phyloP scores from a whole-genome alignment of 2,329 filamentous ascomycete species.

The Aspergillus sp. region DNA sequence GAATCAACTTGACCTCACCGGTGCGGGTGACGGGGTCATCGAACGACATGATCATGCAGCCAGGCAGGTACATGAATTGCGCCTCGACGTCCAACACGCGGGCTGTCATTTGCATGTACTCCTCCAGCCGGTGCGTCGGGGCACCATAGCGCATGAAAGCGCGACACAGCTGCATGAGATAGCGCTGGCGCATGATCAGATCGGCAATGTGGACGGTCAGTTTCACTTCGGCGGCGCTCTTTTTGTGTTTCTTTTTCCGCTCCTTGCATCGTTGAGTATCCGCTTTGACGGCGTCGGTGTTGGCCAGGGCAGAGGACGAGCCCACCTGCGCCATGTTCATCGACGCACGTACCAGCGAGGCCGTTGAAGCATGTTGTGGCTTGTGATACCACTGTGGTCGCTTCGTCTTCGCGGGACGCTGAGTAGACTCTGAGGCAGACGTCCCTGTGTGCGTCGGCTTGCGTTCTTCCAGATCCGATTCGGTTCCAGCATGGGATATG shows the following conservation, averaged over 20 bases:
- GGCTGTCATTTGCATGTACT: conserved; percentile 86
- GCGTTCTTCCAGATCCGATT: background rate
- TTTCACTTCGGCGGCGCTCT: conserved; percentile 29
- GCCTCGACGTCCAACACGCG: conserved; percentile 81
- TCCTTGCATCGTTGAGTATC: conserved; percentile 3
- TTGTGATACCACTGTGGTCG: background rate
- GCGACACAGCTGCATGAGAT: conserved; percentile 30
- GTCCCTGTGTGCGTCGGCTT: background rate
- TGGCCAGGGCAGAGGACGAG: conserved; percentile 14
- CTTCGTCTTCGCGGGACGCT: background rate
- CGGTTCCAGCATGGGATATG: background rate
- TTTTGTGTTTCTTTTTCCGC: conserved; percentile 5
- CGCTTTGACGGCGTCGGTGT: background rate
- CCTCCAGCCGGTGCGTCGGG: conserved; percentile 51
- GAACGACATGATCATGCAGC: conserved; percentile 55
- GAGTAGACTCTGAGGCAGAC: background rate
- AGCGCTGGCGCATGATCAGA: conserved; percentile 59
- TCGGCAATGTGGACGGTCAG: conserved; percentile 61
- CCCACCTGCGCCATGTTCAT: conserved; percentile 6
- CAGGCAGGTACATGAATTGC: conserved; percentile 82
- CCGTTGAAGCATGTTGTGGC: background rate
- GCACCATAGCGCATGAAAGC: conserved; percentile 31
- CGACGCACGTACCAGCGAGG: conserved; percentile 2
- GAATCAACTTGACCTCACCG: conserved; percentile 44
- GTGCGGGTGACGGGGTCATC: conserved; percentile 50